These are phyloP conservation scores for Cadophora gregata DNA, from an alignment of 2,329 filamentous ascomycete genomes.

Conservation along the genomic window DNA sequence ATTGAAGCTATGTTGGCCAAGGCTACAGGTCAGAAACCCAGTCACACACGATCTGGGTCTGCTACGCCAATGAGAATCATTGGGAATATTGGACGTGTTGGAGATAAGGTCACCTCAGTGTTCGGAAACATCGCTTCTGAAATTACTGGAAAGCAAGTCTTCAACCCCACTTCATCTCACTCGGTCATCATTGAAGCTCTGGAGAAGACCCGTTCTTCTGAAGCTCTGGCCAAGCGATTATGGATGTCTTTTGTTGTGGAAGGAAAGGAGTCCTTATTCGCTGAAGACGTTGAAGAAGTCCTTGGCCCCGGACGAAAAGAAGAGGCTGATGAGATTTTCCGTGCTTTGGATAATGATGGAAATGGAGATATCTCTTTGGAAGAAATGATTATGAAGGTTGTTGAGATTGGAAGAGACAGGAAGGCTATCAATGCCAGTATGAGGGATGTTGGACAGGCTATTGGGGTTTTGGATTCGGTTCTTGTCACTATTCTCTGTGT, in stretches of 20 bases:
- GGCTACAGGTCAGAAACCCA: conserved; percentile 57
- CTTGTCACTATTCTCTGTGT: conserved; percentile 82
- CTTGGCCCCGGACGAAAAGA: conserved; percentile 75
- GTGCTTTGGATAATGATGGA: conserved; percentile 79
- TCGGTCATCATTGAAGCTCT: conserved; percentile 88
- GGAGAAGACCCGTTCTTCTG: conserved; percentile 81
- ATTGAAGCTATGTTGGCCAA: conserved; percentile 71
- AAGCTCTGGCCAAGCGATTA: conserved; percentile 90
- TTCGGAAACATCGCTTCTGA: conserved; percentile 95
- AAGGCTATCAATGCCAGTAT: conserved; percentile 91
- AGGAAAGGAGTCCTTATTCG: conserved; percentile 77
- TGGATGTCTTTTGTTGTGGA: conserved; percentile 99
- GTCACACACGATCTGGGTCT: conserved; percentile 61
- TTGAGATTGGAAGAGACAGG: conserved; percentile 82
- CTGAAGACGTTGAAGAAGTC: conserved; percentile 86
- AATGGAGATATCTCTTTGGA: conserved; percentile 96
- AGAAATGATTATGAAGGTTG: conserved; percentile 81
- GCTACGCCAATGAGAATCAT: conserved; percentile 82
- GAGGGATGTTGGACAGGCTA: conserved; percentile 96
- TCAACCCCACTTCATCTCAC: conserved; percentile 90
- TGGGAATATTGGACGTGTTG: conserved; percentile 75
- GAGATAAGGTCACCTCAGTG: conserved; percentile 90
- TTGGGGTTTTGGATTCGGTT: conserved; percentile 87
- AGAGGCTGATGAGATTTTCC: conserved; percentile 87
- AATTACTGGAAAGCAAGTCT: conserved; percentile 93